Percentiles rank a stretch among this genome's conserved stretches.
These are phyloP conservation scores for Colletotrichum lentis DNA, from an alignment of 2,329 filamentous ascomycete genomes.

Conservation along the genomic window DNA sequence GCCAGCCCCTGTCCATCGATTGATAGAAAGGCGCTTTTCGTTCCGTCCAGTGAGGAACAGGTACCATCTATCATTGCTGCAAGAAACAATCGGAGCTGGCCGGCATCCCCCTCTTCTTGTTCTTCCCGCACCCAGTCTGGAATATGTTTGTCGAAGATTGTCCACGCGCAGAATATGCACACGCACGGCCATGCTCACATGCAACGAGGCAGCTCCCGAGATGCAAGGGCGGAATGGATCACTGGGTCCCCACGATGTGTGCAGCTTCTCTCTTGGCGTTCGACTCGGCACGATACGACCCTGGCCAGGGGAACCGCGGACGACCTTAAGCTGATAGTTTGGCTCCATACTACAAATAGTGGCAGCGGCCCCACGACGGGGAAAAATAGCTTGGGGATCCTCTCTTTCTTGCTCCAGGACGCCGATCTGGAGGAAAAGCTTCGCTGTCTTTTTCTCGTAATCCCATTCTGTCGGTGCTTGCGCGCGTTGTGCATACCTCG, in stretches of 20 bases:
- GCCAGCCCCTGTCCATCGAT: conserved; percentile 22
- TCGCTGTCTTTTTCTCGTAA: conserved; percentile 6
- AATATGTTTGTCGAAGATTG: not conserved
- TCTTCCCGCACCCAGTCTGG: not conserved
- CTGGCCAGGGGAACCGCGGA: conserved; percentile 4
- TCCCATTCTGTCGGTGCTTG: conserved; percentile 7
- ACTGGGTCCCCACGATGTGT: not conserved
- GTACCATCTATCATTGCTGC: not conserved
- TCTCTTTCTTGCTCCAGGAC: conserved; percentile 26
- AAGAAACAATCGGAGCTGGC: conserved; percentile 33
- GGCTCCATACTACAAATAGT: conserved; percentile 13
- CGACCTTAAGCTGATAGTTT: conserved; percentile 2
- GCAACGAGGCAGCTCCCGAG: conserved; percentile 23
- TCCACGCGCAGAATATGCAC: not conserved
- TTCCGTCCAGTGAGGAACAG: conserved; percentile 25
- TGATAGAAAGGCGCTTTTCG: conserved; percentile 7
- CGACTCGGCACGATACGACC: conserved; percentile 9
- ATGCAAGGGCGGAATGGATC: conserved; percentile 34
- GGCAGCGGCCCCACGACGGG: not conserved
- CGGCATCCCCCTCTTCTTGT: not conserved
- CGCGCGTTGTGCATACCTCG: not conserved
- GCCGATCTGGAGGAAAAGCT: conserved; percentile 23
- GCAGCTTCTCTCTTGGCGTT: conserved; percentile 6
- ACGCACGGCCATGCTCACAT: conserved; percentile 15
- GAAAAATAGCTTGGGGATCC: not conserved